Base-by-base conservation (phyloP, 768 basidiomycete genomes). In the Mycena galericulata region DNA sequence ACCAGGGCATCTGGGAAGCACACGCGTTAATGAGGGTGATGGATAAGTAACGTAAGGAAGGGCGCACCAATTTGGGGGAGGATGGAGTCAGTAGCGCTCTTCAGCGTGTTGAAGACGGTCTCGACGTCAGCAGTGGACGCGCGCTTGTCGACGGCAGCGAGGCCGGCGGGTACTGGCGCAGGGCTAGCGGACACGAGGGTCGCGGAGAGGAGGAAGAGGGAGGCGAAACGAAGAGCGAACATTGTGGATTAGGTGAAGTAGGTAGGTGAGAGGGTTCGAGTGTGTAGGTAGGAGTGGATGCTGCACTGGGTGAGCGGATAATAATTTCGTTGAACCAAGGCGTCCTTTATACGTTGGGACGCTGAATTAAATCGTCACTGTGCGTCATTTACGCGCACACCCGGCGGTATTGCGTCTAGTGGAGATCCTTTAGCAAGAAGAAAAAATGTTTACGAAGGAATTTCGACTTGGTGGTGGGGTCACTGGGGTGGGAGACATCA, bases 31-130 rank as follows among this genome's bases (percentile, higher is more conserved):
- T 14, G 6, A 7, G 8, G 34, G 8, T 6, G 14, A 36, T 36
- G 6, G 8, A 14, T 14, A 14, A 36, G 6, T 36, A 14, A n/a
- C 14, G 14, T 36, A 36, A 36, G 34, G 14, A 36, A 14, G 34
- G 14, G 14, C 74, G 46, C 34, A 76, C 74, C 49, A 55, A 77
- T 76, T 53, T 74, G 65, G 22, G 69, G 67, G 34, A 75, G 72
- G 53, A 72, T 72, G 8, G 63, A 17, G 61, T 68, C 63, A 40
- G 68, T 70, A 49, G 71, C 38, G 57, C 67, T 50, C 65, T 75
- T 68, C 61, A 76, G 72, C 1, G 51, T 69, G 55, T 43, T 65
- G 53, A 77, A 51, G 32, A 73, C 71, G 43, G 72, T 49, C 29
- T 59, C 32, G 41, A 78, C 64, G 55, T 70, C 72, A 45, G 73